Conservation (phyloP, 1,139 yeast species). For the Geotrichum candidum region DNA sequence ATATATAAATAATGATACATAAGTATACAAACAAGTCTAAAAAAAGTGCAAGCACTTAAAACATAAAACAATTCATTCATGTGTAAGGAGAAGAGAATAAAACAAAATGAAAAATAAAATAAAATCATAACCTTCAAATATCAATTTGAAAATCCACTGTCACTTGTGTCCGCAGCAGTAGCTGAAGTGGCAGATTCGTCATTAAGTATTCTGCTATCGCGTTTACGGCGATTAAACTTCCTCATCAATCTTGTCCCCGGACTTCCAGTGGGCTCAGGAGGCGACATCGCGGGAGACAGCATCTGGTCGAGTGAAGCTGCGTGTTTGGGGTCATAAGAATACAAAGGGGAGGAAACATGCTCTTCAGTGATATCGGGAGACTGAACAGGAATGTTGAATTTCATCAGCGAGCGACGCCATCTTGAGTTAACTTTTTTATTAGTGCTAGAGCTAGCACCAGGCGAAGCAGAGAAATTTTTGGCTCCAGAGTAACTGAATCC, state of each 20-base stretch:
- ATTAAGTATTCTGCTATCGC: not conserved
- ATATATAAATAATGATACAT: not conserved
- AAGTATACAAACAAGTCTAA: not conserved
- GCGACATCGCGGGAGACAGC: constrained; percentile 9
- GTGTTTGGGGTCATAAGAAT: constrained; percentile 1
- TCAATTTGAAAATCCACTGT: constrained; percentile 13
- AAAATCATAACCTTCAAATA: not conserved
- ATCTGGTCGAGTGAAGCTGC: not conserved
- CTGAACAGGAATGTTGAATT: constrained; percentile 19
- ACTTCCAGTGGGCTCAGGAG: constrained; percentile 14
- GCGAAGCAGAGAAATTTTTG: not conserved
- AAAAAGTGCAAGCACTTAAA: not conserved
- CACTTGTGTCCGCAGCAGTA: constrained; percentile 12
- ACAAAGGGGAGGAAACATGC: not conserved
- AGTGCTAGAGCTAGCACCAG: not conserved
- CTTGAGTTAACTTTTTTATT: constrained; percentile 22
- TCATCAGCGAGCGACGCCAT: constrained; percentile 31
- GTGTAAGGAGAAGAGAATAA: not conserved
- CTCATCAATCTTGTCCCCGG: constrained; percentile 9
- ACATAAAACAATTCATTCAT: not conserved
- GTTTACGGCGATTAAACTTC: constrained; percentile 8
- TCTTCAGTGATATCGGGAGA: constrained; percentile 10
- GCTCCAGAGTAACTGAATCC: constrained; percentile 1
- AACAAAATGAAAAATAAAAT: too few species aligned
- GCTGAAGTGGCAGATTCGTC: constrained; percentile 4